These are phyloP conservation scores for Pistacia vera DNA, from an alignment of 345 rosid genomes.

Conservation along the genomic window DNA sequence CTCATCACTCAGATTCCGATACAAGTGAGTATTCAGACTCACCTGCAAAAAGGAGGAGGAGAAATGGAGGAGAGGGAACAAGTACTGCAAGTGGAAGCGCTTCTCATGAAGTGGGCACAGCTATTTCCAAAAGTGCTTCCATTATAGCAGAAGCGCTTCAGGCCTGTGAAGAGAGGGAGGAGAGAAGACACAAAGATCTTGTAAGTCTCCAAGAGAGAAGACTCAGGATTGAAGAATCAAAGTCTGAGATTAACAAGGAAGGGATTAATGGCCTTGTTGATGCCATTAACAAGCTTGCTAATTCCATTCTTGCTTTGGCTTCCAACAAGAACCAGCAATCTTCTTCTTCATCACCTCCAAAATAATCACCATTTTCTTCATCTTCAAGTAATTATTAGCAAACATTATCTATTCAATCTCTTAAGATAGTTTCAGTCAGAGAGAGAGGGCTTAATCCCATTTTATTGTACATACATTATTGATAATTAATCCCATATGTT, in stretches of 20 bases:
- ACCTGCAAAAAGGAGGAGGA: constrained; percentile 60
- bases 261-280: constrained; percentile 70
- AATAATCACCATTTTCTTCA: constrained; percentile 15
- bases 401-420: background rate
- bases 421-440: background rate
- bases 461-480: constrained; percentile 25
- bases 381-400: background rate
- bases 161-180: constrained; percentile 69
- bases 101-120: constrained; percentile 48
- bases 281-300: constrained; percentile 85
- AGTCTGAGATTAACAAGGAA: constrained; percentile 56
- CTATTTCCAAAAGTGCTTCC: constrained; percentile 74
- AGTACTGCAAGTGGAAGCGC: constrained; percentile 29
- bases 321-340: constrained; percentile 44
- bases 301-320: constrained; percentile 73
- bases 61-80: constrained; percentile 35
- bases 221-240: constrained; percentile 68
- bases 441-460: constrained; percentile 1
- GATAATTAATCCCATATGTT: background rate
- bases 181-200: constrained; percentile 71
- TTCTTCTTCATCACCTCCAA: constrained; percentile 9
- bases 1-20: constrained; percentile 69
- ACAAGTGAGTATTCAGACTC: constrained; percentile 77
- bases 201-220: constrained; percentile 65
- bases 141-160: constrained; percentile 77